A percentile compares a stretch with the other conserved stretches of the same genome.
Conservation (phyloP, 768 basidiomycete species). For the Phylloporus scabripes region DNA sequence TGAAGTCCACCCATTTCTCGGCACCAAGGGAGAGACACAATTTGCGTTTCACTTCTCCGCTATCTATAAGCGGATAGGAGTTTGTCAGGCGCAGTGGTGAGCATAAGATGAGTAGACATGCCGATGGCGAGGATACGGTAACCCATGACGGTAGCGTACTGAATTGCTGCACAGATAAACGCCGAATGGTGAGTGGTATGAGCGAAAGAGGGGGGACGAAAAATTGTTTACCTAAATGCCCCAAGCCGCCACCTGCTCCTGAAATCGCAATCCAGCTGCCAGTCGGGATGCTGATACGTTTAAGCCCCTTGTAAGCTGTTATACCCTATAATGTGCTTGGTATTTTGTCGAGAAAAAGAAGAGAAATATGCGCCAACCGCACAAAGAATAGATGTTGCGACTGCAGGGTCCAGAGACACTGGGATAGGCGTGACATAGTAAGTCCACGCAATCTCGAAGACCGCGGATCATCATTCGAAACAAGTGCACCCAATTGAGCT, state of each 20-base stretch:
- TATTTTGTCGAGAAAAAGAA: neutral
- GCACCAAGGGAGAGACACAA: slow-evolving; percentile 37
- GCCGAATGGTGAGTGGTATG: neutral
- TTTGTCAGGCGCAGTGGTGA: too few species aligned
- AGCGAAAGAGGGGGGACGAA: neutral
- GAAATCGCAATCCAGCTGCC: slow-evolving; percentile 40
- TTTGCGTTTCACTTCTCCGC: slow-evolving; percentile 37
- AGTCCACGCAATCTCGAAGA: slow-evolving; percentile 29
- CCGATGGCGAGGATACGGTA: slow-evolving; percentile 43
- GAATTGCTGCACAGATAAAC: slow-evolving; percentile 30
- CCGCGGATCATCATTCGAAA: neutral
- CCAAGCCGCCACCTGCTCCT: slow-evolving; percentile 39
- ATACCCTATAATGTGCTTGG: slow-evolving; percentile 24
- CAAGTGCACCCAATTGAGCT: neutral
- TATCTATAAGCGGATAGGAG: slow-evolving; percentile 27
- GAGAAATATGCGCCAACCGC: slow-evolving; percentile 23
- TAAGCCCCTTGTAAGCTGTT: slow-evolving; percentile 45
- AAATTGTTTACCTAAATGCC: slow-evolving; percentile 32
- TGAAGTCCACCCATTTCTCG: slow-evolving; percentile 45
- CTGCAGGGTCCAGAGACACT: slow-evolving; percentile 32
- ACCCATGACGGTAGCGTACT: slow-evolving; percentile 42
- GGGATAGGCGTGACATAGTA: slow-evolving; percentile 44
- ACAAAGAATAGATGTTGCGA: slow-evolving; percentile 42
- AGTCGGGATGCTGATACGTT: slow-evolving; percentile 27
- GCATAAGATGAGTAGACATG: neutral